Evolutionary conservation across 495 filamentous ascomycete genomes (phyloP).

Genomic region (Lophium mytilinum): DNA sequence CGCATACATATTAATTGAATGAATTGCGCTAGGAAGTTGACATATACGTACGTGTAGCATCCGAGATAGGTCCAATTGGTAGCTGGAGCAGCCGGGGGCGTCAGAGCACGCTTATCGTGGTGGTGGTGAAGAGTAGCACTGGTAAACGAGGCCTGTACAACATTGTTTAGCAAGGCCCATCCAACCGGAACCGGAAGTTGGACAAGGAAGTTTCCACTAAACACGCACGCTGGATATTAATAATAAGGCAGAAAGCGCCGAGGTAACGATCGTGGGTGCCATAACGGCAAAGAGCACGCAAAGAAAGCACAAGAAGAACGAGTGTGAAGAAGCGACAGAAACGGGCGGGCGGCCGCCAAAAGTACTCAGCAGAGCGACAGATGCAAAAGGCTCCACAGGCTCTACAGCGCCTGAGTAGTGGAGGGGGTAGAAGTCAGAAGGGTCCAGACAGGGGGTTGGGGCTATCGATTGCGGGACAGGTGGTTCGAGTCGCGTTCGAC

Average conservation of each 20-base stretch:
- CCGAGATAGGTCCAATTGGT: conserved; percentile 14
- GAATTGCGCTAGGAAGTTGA: neutral
- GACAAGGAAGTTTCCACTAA: neutral
- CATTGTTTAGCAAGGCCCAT: neutral
- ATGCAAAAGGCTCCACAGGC: no score
- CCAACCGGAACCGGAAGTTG: neutral
- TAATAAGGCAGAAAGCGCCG: conserved; percentile 3
- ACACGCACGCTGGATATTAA: conserved; percentile 10
- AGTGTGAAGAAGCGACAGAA: neutral
- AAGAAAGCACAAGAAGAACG: neutral
- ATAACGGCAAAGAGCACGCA: conserved; percentile 1
- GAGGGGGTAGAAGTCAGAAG: no score
- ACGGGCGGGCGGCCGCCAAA: neutral
- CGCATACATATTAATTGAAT: neutral
- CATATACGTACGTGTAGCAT: conserved; percentile 15
- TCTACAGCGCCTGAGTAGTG: no score
- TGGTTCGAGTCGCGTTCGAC: no score
- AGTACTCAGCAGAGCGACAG: neutral
- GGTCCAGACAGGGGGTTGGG: no score
- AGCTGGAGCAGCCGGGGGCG: conserved; percentile 1
- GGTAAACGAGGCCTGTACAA: neutral
- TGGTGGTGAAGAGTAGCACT: neutral
- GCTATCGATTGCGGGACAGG: no score
- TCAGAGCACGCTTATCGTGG: conserved; percentile 7
- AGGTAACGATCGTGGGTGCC: neutral